Conservation (phyloP, 2,329 filamentous ascomycete species). For the Botrytis squamosa region DNA sequence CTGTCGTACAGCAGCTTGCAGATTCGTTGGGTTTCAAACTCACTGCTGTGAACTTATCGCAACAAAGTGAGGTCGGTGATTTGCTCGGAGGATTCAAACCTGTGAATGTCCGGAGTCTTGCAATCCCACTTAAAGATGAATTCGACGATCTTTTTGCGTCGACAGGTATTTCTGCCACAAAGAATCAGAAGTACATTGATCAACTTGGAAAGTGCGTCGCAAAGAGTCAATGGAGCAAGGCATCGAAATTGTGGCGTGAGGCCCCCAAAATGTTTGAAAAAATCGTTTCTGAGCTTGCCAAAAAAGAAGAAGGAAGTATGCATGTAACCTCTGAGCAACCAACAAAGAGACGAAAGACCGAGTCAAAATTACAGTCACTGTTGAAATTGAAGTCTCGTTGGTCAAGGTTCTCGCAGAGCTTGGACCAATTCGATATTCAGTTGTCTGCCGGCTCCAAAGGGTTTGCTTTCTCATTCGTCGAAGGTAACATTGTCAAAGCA, state of each 20-base stretch:
- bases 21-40: conserved; percentile 81
- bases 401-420: conserved; percentile 72
- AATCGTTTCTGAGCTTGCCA: conserved; percentile 57
- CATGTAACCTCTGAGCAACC: conserved; percentile 56
- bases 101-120: conserved; percentile 82
- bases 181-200: conserved; percentile 84
- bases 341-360: conserved; percentile 66
- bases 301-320: conserved; percentile 42
- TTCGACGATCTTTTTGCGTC: conserved; percentile 86
- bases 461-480: conserved; percentile 93
- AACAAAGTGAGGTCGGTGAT: conserved; percentile 97
- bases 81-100: conserved; percentile 95
- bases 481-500: conserved; percentile 96
- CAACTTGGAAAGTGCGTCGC: conserved; percentile 76
- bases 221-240: conserved; percentile 82
- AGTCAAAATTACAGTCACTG: conserved; percentile 65
- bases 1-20: conserved; percentile 89
- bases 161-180: conserved; percentile 80
- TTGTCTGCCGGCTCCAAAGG: conserved; percentile 67
- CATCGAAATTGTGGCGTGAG: conserved; percentile 83
- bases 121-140: conserved; percentile 87
- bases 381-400: conserved; percentile 64
- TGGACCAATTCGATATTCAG: conserved; percentile 79
- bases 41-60: conserved; percentile 91
- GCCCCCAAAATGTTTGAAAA: conserved; percentile 83